Conservation (phyloP, 768 basidiomycete species). For the Leccinum subgranulosum region DNA sequence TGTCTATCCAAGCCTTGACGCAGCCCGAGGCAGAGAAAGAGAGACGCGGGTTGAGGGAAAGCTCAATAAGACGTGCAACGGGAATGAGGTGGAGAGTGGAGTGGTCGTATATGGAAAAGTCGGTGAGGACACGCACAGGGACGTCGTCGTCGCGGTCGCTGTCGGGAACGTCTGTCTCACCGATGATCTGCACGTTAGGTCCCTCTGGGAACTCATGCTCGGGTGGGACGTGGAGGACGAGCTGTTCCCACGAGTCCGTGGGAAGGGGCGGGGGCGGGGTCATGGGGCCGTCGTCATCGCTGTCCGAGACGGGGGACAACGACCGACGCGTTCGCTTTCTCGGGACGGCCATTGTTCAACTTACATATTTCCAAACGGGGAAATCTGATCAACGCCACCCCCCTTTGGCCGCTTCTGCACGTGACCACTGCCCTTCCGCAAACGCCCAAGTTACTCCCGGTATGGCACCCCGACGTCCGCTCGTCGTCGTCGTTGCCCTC, state of each 20-base stretch:
- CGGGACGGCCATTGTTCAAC: slow-evolving; percentile 18
- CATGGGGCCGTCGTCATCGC: slow-evolving; percentile 11
- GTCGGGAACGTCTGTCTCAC: slow-evolving; percentile 37
- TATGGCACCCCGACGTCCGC: slow-evolving; percentile 14
- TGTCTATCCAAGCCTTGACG: slow-evolving; percentile 38
- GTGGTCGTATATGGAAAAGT: slow-evolving; percentile 52
- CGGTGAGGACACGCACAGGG: slow-evolving; percentile 53
- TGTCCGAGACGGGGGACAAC: slow-evolving; percentile 13
- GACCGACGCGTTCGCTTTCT: slow-evolving; percentile 27
- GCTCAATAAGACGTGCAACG: slow-evolving; percentile 37
- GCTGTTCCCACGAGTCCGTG: slow-evolving; percentile 4
- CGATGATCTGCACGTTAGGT: slow-evolving; percentile 39
- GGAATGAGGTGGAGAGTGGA: slow-evolving; percentile 38
- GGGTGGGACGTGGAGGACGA: slow-evolving; percentile 12
- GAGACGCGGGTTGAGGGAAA: slow-evolving; percentile 18
- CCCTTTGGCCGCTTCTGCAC: slow-evolving; percentile 3
- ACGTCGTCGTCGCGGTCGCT: slow-evolving; percentile 34
- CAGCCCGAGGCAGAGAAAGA: slow-evolving; percentile 37
- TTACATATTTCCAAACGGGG: slow-evolving; percentile 1
- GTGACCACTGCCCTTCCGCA: slow-evolving; percentile 6
- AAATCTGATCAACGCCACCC: not conserved
- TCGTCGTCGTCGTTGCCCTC: slow-evolving; percentile 7
- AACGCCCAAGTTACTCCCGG: not conserved
- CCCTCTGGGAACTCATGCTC: slow-evolving; percentile 40
- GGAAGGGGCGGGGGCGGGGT: slow-evolving; percentile 8